These are phyloP conservation scores for Arachnomyces sp. DNA, from an alignment of 2,329 filamentous ascomycete species.

Conservation along the genomic window DNA sequence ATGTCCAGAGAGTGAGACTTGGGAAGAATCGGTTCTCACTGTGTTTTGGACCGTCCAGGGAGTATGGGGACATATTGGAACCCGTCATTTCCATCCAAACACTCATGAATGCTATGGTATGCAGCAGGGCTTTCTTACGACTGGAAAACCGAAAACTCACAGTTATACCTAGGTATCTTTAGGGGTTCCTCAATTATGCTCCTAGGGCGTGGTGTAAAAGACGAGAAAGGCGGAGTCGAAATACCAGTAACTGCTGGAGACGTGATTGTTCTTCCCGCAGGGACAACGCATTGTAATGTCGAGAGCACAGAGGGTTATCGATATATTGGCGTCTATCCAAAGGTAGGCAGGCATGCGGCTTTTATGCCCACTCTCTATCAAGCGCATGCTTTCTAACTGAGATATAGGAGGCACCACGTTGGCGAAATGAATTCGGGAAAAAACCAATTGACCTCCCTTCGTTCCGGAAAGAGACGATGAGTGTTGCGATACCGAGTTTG, in stretches of 20 bases:
- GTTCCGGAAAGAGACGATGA: constrained; percentile 10
- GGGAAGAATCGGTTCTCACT: too few species aligned
- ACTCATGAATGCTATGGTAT: constrained; percentile 32
- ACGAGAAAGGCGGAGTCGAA: constrained; percentile 13
- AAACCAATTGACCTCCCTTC: constrained; percentile 11
- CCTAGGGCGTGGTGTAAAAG: constrained; percentile 23
- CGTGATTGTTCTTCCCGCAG: constrained; percentile 29
- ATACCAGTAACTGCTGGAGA: constrained; percentile 22
- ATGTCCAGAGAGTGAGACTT: too few species aligned
- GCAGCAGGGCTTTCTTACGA: too few species aligned
- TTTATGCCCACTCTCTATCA: background rate
- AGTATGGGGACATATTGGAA: constrained; percentile 20
- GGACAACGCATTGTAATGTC: constrained; percentile 25
- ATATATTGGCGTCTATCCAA: constrained; percentile 30
- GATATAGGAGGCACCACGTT: constrained; percentile 14
- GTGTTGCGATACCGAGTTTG: constrained; percentile 13
- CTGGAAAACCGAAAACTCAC: too few species aligned
- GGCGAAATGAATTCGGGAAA: constrained; percentile 18
- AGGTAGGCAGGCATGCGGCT: constrained; percentile 15
- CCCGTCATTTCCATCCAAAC: constrained; percentile 27
- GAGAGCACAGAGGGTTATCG: constrained; percentile 23
- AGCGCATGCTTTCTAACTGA: background rate
- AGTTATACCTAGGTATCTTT: constrained; percentile 20
- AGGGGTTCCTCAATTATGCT: constrained; percentile 20
- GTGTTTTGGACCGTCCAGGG: constrained; percentile 15